Percentiles rank a stretch among this genome's conserved stretches.
phyloP scores from a whole-genome alignment of 2,329 filamentous ascomycete species.

The Ceratocystis cubensis region DNA sequence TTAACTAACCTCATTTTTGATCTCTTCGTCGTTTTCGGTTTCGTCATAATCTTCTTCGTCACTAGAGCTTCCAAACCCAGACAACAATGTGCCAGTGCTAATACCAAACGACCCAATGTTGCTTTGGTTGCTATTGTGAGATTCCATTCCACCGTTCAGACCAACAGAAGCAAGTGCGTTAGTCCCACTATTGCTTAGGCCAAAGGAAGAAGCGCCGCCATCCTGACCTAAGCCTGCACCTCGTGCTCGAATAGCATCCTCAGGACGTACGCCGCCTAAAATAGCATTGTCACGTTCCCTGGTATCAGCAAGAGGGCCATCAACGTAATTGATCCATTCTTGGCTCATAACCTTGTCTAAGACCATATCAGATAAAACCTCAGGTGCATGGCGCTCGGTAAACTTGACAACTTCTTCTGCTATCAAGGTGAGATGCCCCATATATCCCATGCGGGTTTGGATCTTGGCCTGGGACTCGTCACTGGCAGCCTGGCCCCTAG shows the following conservation, averaged over 20 bases:
- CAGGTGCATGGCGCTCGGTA: conserved; percentile 81
- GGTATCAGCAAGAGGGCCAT: conserved; percentile 83
- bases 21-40: conserved; percentile 59
- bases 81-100: conserved; percentile 62
- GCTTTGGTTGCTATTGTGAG: conserved; percentile 40
- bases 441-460: conserved; percentile 90
- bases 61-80: conserved; percentile 86
- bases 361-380: conserved; percentile 70
- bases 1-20: conserved; percentile 50
- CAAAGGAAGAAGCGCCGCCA: conserved; percentile 29
- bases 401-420: conserved; percentile 98
- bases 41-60: conserved; percentile 96
- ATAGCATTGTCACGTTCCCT: conserved; percentile 97
- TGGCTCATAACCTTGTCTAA: conserved; percentile 79
- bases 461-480: conserved; percentile 73
- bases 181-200: conserved; percentile 36
- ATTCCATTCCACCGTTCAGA: conserved; percentile 63
- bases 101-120: conserved; percentile 62
- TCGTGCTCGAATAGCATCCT: conserved; percentile 72
- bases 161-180: conserved; percentile 69
- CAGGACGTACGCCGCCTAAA: conserved; percentile 83
- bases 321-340: conserved; percentile 90
- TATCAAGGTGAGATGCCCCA: conserved; percentile 94
- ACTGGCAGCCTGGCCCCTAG: conserved; percentile 76
- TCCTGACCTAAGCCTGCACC: conserved; percentile 32